These are phyloP conservation scores for Cercospora berteroae DNA, from an alignment of 2,329 filamentous ascomycete genomes.

Conservation along the genomic window DNA sequence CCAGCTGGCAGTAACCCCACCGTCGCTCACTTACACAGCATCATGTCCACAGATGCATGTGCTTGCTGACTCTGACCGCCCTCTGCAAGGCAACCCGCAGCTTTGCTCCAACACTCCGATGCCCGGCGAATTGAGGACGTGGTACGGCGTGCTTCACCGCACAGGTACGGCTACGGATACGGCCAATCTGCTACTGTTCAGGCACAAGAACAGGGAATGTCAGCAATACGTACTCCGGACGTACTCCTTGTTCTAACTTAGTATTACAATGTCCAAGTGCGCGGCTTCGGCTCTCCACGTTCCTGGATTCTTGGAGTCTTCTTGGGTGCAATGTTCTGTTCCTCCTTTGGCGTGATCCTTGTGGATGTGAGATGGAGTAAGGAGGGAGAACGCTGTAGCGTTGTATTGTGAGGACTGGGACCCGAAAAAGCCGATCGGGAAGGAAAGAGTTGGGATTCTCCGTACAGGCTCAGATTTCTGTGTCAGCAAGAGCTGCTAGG, in stretches of 20 bases:
- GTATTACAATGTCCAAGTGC: neutral
- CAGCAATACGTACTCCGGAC: neutral
- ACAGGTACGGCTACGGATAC: neutral
- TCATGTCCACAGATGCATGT: neutral
- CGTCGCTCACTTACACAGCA: neutral
- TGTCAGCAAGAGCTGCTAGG: no score
- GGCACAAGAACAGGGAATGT: neutral
- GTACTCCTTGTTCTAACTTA: neutral
- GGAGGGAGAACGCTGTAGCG: neutral
- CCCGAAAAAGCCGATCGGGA: neutral
- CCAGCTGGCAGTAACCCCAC: neutral
- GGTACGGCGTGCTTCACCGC: neutral
- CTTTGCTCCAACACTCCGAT: neutral
- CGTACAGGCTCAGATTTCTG: neutral
- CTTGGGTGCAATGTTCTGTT: neutral
- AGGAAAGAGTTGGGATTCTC: neutral
- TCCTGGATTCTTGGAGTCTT: neutral
- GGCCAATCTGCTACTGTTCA: neutral
- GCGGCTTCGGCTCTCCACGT: neutral
- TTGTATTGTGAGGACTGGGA: neutral
- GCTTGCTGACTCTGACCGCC: neutral
- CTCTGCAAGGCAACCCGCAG: neutral
- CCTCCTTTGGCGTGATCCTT: neutral
- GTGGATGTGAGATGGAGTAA: neutral
- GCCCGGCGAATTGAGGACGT: neutral